Conservation (phyloP, 176 grass and related monocot species). For the Alopecurus myosuroides region DNA sequence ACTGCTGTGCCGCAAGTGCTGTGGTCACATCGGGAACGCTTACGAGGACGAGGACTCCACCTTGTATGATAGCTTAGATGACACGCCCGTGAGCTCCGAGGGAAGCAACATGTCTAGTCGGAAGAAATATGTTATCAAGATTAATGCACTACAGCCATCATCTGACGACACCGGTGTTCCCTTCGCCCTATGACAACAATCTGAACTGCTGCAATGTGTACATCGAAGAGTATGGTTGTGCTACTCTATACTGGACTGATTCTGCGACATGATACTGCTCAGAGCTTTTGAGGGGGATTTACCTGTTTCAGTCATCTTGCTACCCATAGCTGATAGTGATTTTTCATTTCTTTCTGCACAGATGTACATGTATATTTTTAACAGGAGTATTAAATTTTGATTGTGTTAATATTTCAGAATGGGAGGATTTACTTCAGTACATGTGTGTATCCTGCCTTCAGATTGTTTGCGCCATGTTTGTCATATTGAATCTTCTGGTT, state of each 20-base stretch:
- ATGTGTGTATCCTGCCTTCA: not conserved
- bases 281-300: not conserved
- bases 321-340: not conserved
- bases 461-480: not conserved
- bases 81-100: slow-evolving; percentile 2
- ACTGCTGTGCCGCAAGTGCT: slow-evolving; percentile 60
- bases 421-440: not conserved
- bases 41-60: slow-evolving; percentile 39
- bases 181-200: not conserved
- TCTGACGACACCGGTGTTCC: slow-evolving; percentile 21
- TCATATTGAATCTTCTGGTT: not conserved
- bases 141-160: slow-evolving; percentile 53
- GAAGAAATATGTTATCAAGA: slow-evolving; percentile 73
- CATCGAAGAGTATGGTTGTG: not conserved
- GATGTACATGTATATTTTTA: slow-evolving; percentile 3
- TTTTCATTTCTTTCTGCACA: not conserved
- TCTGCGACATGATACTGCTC: not conserved
- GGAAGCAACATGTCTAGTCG: not conserved
- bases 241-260: not conserved
- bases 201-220: not conserved
- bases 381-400: not conserved
- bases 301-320: not conserved
- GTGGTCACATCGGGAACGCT: slow-evolving; percentile 38
- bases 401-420: slow-evolving; percentile 7
- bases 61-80: slow-evolving; percentile 16